Conservation (phyloP, 1,284 basidiomycete species). For the Rhizopogon parksii region DNA sequence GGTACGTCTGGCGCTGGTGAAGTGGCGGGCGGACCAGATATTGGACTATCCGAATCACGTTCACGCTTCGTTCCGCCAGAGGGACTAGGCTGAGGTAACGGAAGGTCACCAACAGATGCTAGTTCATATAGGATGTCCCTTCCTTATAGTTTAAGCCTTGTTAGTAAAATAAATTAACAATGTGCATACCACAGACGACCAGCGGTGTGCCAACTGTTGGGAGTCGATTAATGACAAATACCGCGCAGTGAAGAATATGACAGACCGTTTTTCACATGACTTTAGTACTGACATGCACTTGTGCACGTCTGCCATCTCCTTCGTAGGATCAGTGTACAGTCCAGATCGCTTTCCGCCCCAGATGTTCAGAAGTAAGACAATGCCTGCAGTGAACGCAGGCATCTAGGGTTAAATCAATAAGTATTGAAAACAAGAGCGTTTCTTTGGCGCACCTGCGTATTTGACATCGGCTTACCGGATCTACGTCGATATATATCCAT, state of each 20-base stretch:
- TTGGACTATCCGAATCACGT: conserved; percentile 45
- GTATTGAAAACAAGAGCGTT: conserved; percentile 6
- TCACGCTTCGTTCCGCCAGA: conserved; percentile 51
- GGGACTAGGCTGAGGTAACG: conserved; percentile 47
- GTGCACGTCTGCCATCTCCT: conserved; percentile 56
- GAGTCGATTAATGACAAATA: neutral
- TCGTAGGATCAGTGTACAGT: conserved; percentile 39
- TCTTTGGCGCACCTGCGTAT: conserved; percentile 34
- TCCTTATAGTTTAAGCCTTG: neutral
- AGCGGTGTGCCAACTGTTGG: conserved; percentile 22
- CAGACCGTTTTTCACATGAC: conserved; percentile 27
- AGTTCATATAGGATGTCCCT: conserved; percentile 68
- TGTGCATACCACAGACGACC: conserved; percentile 25
- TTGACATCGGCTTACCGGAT: conserved; percentile 26
- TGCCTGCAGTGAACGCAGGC: conserved; percentile 40
- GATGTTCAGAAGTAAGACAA: conserved; percentile 47
- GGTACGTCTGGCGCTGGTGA: conserved; percentile 10
- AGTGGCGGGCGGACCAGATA: conserved; percentile 7
- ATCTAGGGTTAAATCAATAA: conserved; percentile 17
- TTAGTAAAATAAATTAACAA: neutral
- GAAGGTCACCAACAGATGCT: conserved; percentile 59
- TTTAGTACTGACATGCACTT: conserved; percentile 52
- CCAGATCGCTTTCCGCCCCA: conserved; percentile 50
- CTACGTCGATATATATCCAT: conserved; percentile 48
- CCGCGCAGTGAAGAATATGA: neutral